Percentiles rank a stretch among this genome's conserved stretches.
phyloP scores from a whole-genome alignment of 768 basidiomycete genomes.

The Boletus fagicola region DNA sequence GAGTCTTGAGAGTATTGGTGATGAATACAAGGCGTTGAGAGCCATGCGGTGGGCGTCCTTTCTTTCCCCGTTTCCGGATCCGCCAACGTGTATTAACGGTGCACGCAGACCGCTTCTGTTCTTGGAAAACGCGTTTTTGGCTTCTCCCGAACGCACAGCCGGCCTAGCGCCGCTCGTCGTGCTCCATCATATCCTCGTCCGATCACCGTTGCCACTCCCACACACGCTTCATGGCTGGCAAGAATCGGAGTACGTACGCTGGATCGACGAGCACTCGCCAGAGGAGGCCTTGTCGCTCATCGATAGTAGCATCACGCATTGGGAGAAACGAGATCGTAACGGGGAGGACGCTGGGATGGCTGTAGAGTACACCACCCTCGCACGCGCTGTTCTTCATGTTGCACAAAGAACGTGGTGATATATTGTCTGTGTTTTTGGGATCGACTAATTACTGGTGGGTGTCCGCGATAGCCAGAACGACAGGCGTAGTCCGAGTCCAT shows the following conservation, averaged over 20 bases:
- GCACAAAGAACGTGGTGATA: conserved; percentile 24
- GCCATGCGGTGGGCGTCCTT: conserved; percentile 69
- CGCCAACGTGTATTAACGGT: not conserved
- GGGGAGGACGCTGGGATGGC: conserved; percentile 46
- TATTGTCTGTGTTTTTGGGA: not conserved
- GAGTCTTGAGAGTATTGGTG: conserved; percentile 73
- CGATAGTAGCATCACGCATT: conserved; percentile 72
- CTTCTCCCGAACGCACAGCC: conserved; percentile 60
- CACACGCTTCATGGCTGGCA: conserved; percentile 92
- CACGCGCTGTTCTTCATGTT: conserved; percentile 60
- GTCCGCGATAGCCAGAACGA: not conserved
- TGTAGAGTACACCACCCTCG: conserved; percentile 63
- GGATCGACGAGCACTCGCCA: conserved; percentile 89
- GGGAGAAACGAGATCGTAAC: conserved; percentile 71
- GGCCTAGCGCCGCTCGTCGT: conserved; percentile 87
- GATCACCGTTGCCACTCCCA: conserved; percentile 82
- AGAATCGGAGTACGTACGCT: conserved; percentile 93
- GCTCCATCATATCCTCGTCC: conserved; percentile 88
- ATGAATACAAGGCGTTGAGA: conserved; percentile 82
- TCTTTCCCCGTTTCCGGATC: not conserved
- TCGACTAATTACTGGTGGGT: not conserved
- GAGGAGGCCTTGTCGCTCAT: conserved; percentile 79
- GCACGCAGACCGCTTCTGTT: conserved; percentile 76
- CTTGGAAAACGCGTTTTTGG: conserved; percentile 72
- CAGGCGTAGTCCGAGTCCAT: too few species aligned